These are phyloP conservation scores for Globisporangium rhizosaccharum DNA, from an alignment of 352 stramenopile species.

Conservation along the genomic window DNA sequence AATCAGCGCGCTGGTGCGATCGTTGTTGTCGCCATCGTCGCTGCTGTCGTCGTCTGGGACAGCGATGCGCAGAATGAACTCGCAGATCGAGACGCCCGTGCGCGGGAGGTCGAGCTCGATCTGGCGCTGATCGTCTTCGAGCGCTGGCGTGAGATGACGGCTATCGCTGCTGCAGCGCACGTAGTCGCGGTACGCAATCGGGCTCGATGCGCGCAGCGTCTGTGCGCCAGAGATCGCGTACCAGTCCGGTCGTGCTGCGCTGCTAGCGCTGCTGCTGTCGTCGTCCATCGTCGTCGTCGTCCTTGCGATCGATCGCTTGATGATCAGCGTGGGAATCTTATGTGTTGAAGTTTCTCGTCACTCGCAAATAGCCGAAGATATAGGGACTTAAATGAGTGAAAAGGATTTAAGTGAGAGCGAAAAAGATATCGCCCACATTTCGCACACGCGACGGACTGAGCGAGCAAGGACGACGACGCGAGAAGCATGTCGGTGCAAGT, in stretches of 20 bases:
- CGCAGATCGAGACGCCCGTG: slow-evolving; percentile 42
- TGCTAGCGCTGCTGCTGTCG: neutral
- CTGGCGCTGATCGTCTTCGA: slow-evolving; percentile 59
- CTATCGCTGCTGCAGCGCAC: slow-evolving; percentile 20
- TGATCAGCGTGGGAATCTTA: neutral
- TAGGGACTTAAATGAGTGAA: no score
- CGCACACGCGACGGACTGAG: neutral
- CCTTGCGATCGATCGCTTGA: neutral
- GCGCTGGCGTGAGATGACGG: slow-evolving; percentile 16
- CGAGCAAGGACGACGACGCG: neutral
- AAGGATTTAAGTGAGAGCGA: no score
- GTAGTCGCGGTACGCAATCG: slow-evolving; percentile 40
- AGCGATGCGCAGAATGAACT: slow-evolving; percentile 33
- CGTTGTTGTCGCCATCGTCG: slow-evolving; percentile 13
- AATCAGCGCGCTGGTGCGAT: slow-evolving; percentile 18
- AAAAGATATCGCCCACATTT: neutral
- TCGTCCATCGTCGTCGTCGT: neutral
- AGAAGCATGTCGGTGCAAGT: slow-evolving; percentile 45
- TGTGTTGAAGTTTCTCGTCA: neutral
- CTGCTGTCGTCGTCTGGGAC: slow-evolving; percentile 4
- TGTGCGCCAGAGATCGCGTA: slow-evolving; percentile 34
- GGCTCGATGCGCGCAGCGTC: slow-evolving; percentile 27
- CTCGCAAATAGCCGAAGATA: no score
- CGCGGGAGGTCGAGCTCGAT: slow-evolving; percentile 69
- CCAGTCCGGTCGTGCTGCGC: slow-evolving; percentile 26